Percentiles rank a stretch among this genome's conserved stretches.
These are phyloP conservation scores for Nitzschia sp. DNA, from an alignment of 108 stramenopile genomes.

Conservation along the genomic window DNA sequence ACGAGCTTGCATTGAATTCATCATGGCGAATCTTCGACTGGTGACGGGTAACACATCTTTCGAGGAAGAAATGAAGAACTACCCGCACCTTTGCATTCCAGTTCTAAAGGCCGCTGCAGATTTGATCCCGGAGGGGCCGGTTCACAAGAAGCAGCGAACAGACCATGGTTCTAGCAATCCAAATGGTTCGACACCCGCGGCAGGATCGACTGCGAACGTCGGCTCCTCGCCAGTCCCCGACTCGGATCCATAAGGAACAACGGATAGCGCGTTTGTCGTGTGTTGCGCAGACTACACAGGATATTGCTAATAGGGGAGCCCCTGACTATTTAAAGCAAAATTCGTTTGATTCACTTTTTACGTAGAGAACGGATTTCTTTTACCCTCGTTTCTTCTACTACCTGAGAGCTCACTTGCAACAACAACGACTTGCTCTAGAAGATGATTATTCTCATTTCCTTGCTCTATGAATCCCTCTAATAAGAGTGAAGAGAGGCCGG, in stretches of 20 bases:
- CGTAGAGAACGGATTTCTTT: too few species aligned
- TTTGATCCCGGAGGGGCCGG: conserved; percentile 85
- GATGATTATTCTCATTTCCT: too few species aligned
- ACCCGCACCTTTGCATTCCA: conserved; percentile 88
- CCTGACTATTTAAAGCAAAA: too few species aligned
- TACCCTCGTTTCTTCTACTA: too few species aligned
- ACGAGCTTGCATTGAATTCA: conserved; percentile 86
- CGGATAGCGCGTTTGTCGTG: background rate
- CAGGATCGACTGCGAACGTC: conserved; percentile 12
- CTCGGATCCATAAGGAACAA: conserved; percentile 40
- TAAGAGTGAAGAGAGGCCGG: too few species aligned
- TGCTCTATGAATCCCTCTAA: too few species aligned
- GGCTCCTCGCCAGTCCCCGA: conserved; percentile 58
- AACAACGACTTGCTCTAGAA: too few species aligned
- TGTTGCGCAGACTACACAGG: background rate
- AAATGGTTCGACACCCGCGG: conserved; percentile 26
- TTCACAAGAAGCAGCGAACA: conserved; percentile 80
- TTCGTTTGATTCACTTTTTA: too few species aligned
- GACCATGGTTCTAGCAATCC: conserved; percentile 23
- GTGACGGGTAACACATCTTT: conserved; percentile 78
- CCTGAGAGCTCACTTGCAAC: too few species aligned
- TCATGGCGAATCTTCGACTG: conserved; percentile 87
- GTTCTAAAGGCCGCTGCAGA: conserved; percentile 91
- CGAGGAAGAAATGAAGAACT: conserved; percentile 91
- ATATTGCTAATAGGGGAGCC: too few species aligned